A percentile compares a stretch with the other conserved stretches of the same genome.
Evolutionary conservation across 768 basidiomycete species (phyloP).

Genomic region (Amanita exitialis): DNA sequence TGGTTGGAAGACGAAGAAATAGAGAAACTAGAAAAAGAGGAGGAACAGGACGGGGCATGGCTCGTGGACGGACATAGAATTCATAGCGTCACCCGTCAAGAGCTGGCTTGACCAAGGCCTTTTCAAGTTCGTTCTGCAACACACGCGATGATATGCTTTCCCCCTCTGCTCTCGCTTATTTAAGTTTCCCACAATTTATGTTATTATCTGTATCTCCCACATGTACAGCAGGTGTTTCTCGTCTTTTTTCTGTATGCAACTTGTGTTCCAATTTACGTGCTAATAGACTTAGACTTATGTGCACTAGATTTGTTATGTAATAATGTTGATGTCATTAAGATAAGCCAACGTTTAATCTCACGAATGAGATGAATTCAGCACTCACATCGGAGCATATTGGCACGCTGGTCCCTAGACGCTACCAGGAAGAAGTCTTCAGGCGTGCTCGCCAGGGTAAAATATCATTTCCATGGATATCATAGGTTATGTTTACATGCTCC

Average conservation of each 20-base stretch:
- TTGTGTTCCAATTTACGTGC: neutral
- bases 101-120: conserved; percentile 11
- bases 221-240: neutral
- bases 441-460: conserved; percentile 40
- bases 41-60: conserved; percentile 21
- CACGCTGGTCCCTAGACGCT: conserved; percentile 29
- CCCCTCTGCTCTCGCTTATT: neutral
- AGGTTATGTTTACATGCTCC: conserved; percentile 9
- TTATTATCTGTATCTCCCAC: neutral
- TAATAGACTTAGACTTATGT: neutral
- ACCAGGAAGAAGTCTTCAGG: conserved; percentile 65
- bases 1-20: conserved; percentile 8
- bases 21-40: conserved; percentile 15
- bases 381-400: neutral
- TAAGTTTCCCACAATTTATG: neutral
- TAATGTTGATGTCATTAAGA: neutral
- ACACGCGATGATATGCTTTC: neutral
- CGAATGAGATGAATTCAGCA: neutral
- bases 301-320: neutral
- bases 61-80: conserved; percentile 19
- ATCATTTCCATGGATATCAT: neutral
- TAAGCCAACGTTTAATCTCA: neutral
- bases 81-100: conserved; percentile 16
- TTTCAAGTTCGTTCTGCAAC: neutral
- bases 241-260: neutral